phyloP scores from a whole-genome alignment of 257 asterid species.

The Salvia rosmarinus region DNA sequence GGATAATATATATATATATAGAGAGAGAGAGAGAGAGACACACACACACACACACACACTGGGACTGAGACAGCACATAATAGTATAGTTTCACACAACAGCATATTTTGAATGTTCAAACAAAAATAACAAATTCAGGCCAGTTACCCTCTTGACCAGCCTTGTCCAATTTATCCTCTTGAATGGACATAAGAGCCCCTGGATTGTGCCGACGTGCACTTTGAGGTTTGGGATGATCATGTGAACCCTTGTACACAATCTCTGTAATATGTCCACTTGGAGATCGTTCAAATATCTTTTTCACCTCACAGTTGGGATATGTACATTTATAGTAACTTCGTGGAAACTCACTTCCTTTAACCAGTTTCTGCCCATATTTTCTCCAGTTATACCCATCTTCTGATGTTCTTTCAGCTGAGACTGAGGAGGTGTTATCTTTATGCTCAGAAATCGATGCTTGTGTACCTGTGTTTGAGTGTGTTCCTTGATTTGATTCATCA shows the following conservation, averaged over 20 bases:
- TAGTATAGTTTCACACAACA: conserved; percentile 21
- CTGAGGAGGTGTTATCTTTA: conserved; percentile 53
- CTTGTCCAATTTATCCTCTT: conserved; percentile 73
- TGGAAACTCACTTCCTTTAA: conserved; percentile 96
- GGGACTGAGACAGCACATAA: background rate
- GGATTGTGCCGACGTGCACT: conserved; percentile 77
- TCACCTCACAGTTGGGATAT: conserved; percentile 92
- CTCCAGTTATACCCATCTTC: conserved; percentile 98
- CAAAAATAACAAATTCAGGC: conserved; percentile 22
- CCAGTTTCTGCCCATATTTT: conserved; percentile 97
- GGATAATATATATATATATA: too few species aligned
- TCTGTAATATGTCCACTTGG: conserved; percentile 93
- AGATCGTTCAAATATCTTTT: conserved; percentile 90
- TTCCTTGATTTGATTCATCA: conserved; percentile 54
- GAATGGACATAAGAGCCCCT: conserved; percentile 70
- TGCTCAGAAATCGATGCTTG: conserved; percentile 60
- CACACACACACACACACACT: too few species aligned
- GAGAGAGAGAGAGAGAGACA: too few species aligned
- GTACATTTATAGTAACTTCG: conserved; percentile 97
- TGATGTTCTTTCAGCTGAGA: conserved; percentile 73
- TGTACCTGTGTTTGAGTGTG: conserved; percentile 38
- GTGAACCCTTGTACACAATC: conserved; percentile 92
- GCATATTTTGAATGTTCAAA: background rate
- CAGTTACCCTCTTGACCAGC: conserved; percentile 74
- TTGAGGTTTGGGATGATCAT: conserved; percentile 96